Evolutionary conservation across 2,329 filamentous ascomycete species (phyloP).

Genomic region (Fusarium sp.): DNA sequence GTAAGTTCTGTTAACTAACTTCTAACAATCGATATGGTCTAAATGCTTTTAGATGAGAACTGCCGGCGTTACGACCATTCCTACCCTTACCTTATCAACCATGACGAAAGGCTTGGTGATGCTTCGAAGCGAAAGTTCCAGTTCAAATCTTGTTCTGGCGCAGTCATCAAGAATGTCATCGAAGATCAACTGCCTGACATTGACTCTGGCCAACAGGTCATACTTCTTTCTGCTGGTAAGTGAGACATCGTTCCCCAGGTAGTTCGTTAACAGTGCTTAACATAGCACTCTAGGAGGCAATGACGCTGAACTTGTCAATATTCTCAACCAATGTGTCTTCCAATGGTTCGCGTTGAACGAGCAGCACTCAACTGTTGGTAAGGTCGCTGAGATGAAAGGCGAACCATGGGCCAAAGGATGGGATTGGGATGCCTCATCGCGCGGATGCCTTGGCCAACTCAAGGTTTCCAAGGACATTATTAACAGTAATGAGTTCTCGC

Average conservation of each 20-base stretch:
- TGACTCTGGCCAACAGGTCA: slow-evolving; percentile 2
- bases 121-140: slow-evolving; percentile 4
- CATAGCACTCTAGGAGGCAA: neutral
- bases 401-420: slow-evolving; percentile 9
- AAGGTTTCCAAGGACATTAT: slow-evolving; percentile 6
- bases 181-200: slow-evolving; percentile 10
- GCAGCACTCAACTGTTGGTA: neutral
- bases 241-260: no score
- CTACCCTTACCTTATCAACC: slow-evolving; percentile 12
- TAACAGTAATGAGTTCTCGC: neutral
- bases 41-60: neutral
- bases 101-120: neutral
- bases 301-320: slow-evolving; percentile 18
- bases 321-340: slow-evolving; percentile 17
- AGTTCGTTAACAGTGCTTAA: no score
- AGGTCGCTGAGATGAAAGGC: neutral
- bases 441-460: slow-evolving; percentile 1
- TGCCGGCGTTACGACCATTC: slow-evolving; percentile 23
- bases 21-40: neutral
- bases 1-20: neutral
- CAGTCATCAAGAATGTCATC: slow-evolving; percentile 4
- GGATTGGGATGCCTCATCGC: slow-evolving; percentile 2
- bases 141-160: slow-evolving; percentile 11
- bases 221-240: slow-evolving; percentile 8
- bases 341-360: slow-evolving; percentile 11